Evolutionary conservation across 768 basidiomycete genomes (phyloP), one percentile per base, ranked within the genome.

Genomic region (Boletus rex-veris): DNA sequence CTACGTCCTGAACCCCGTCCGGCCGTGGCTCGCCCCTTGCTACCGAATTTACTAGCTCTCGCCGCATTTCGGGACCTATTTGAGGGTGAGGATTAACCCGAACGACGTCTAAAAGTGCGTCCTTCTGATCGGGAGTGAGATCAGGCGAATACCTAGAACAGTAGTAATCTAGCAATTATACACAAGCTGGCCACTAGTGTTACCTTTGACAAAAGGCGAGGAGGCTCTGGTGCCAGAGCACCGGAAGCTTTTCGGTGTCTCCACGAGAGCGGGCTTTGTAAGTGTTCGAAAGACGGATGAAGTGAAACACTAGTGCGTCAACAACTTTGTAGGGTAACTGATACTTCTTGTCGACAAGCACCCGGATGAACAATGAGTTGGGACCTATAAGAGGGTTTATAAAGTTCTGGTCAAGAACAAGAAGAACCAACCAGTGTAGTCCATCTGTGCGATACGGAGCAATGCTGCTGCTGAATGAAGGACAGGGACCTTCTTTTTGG

Each of bases 311-410:
- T 53, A 99, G 83, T 3, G 92, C 90, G 67, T 99, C 97, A 49
- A 99, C 84, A 28, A 97, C 96, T 74, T 98, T 96, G 79, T 94
- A 99, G 0, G 97, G 97, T 30, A 99, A 76, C 55, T 97, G 92
- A 67, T 95, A 91, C 69, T 99, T 99, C 74, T 99, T 99, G 76
- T 99, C 97, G 46, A 98, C 76, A 30, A 99, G 77, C 12, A 98
- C 89, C 18, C 97, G 92, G 68, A 99, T 95, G 77, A 99, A 98
- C 19, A 99, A 80, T 11, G 94, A 97, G 60, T 93, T 97, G 0
- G 97, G 90, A 4, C 94, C 93, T 78, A 19, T 30, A 24, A 16
- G 16, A 49, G 41, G 44, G 19, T 38, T 39, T 10, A 41, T 37
- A 19, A 49, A 9, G 12, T 2, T 43, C 8, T 4, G 7, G 21